Evolutionary conservation across 768 basidiomycete genomes (phyloP), one percentile per base, ranked within the genome.

Genomic region (Phanerochaete carnosa): DNA sequence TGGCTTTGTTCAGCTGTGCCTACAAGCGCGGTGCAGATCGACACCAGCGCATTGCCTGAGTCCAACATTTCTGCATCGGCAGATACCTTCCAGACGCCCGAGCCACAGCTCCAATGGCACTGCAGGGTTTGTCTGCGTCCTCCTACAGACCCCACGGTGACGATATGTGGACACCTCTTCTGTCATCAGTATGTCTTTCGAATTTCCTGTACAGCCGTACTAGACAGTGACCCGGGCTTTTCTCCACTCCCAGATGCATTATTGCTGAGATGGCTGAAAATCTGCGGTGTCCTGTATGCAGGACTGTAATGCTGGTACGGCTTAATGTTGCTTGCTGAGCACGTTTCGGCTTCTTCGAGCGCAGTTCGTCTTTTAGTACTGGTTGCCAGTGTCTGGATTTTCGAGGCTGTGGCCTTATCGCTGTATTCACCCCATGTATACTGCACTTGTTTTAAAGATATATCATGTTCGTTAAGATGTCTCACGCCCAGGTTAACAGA

Each of bases 281-380:
- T 28, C 35, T 60, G 13, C 63, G 60, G 45, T 70, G 69, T 46
- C 69, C 69, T 0, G 64, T 64, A 1, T 70, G 69, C 53, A 59
- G 58, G 60, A 62, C 57, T 22, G 55, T 45, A 45, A 65, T 70
- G 35, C 46, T 70, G 30, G 45, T 70, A 19, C 33, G 60, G 16
- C 55, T 70, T 23, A 55, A 68, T 25, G 61, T 66, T 19, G 39
- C 39, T 12, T 35, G 49, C 13, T 50, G 49, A 50, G 11, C n/a
- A 45, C 22, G 9, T 4, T 15, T 9, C 4, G 16, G 16, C 22
- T 15, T 15, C 16, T 45, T 45, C 22, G n/a, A n/a, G n/a, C n/a
- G n/a, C 43, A 22, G 16, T 15, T 15, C 43, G 43, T 16, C 4
- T 45, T 45, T 22, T 15, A 22, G 22, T 45, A n/a, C n/a, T n/a